Percentiles rank a stretch among this genome's conserved stretches.
Conservation (phyloP, 2,329 filamentous ascomycete species). For the Ophiostoma populinum region DNA sequence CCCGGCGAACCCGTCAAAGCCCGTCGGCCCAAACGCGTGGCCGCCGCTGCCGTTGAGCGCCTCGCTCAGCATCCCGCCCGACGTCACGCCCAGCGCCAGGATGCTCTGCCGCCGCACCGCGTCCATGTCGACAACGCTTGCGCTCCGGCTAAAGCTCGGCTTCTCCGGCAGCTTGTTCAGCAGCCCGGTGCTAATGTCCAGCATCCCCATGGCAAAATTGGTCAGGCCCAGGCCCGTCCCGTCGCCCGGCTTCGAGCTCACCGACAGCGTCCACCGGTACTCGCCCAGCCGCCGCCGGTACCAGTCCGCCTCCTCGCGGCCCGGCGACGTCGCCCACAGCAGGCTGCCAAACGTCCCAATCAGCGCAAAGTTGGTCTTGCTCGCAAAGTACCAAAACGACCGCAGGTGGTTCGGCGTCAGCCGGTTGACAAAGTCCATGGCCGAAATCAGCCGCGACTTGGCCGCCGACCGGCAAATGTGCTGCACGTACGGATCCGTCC, state of each 20-base stretch:
- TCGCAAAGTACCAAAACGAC: slow-evolving; percentile 86
- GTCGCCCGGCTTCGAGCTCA: slow-evolving; percentile 56
- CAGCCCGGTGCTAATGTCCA: slow-evolving; percentile 54
- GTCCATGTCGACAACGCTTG: slow-evolving; percentile 26
- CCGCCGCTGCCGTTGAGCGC: slow-evolving; percentile 7
- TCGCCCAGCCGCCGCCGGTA: slow-evolving; percentile 73
- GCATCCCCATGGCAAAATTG: slow-evolving; percentile 59
- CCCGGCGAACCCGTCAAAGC: slow-evolving; percentile 23
- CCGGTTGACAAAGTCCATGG: slow-evolving; percentile 94
- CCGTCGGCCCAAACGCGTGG: slow-evolving; percentile 3
- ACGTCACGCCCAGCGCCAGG: background rate
- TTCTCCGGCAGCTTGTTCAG: slow-evolving; percentile 56
- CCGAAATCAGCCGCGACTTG: slow-evolving; percentile 83
- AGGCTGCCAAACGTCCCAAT: slow-evolving; percentile 88
- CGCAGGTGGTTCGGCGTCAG: slow-evolving; percentile 70
- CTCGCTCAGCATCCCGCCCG: slow-evolving; percentile 14
- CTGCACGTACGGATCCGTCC: slow-evolving; percentile 62
- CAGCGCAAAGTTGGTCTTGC: slow-evolving; percentile 79
- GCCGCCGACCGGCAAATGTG: slow-evolving; percentile 89
- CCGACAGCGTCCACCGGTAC: slow-evolving; percentile 85
- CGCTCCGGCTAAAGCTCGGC: slow-evolving; percentile 42
- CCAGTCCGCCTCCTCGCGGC: slow-evolving; percentile 79
- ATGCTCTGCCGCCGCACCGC: slow-evolving; percentile 1
- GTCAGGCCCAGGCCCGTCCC: slow-evolving; percentile 41
- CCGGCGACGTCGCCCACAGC: slow-evolving; percentile 76